Evolutionary conservation across 257 asterid genomes (phyloP).

Genomic region (Rhazya stricta): DNA sequence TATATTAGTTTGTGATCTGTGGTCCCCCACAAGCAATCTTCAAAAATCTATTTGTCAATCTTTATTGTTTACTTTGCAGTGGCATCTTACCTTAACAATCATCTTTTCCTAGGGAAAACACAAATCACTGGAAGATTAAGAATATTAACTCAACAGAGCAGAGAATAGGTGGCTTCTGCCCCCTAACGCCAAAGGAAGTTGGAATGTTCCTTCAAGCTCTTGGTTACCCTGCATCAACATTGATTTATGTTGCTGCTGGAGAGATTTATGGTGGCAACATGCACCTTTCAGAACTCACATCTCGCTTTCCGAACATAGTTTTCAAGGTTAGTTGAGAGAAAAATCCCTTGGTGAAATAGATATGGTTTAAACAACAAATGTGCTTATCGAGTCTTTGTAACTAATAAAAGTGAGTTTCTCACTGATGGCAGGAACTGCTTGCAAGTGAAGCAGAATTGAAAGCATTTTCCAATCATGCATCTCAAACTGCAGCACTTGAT

Average conservation of each 20-base stretch:
- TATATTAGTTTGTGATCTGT: not conserved
- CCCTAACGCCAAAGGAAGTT: constrained; percentile 93
- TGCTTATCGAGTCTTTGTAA: not conserved
- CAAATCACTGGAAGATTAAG: constrained; percentile 90
- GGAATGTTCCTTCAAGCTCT: constrained; percentile 84
- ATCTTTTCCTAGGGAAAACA: constrained; percentile 53
- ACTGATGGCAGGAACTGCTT: constrained; percentile 73
- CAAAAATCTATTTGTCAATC: constrained; percentile 4
- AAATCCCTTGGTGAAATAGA: not conserved
- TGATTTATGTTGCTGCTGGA: constrained; percentile 91
- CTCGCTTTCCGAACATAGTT: constrained; percentile 71
- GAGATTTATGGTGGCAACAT: constrained; percentile 79
- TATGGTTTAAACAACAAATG: not conserved
- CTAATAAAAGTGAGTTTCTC: constrained; percentile 18
- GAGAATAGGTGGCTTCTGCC: constrained; percentile 82
- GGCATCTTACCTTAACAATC: constrained; percentile 14
- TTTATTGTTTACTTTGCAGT: not conserved
- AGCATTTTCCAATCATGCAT: constrained; percentile 60
- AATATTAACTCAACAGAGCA: constrained; percentile 79
- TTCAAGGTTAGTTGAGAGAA: constrained; percentile 53
- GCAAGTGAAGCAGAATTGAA: constrained; percentile 63
- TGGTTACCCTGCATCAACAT: constrained; percentile 72
- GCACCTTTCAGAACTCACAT: constrained; percentile 77
- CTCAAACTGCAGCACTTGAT: constrained; percentile 93
- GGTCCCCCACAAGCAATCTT: not conserved